Evolutionary conservation across 257 asterid genomes (phyloP), one percentile per base, ranked within the genome.

Genomic region (Scutellaria barbata): DNA sequence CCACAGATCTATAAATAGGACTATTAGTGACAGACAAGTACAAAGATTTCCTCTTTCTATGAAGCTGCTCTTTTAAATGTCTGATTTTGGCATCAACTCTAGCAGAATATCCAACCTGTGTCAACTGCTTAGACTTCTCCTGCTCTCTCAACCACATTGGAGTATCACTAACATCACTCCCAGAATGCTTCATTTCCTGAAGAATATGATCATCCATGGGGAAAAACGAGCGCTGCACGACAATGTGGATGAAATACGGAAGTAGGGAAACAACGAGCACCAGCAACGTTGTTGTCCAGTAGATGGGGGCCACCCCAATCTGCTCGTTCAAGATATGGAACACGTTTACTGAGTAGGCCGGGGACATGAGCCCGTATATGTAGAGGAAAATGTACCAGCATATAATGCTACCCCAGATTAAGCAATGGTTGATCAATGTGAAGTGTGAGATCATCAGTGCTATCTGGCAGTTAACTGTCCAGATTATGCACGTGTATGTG

Each of bases 401-500:
- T 0, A 75, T 52, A 18, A 86, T 84, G 81, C 95, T 88, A 3
- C 92, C 92, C 95, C 92, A 88, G 17, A 83, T 80, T 25, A 81
- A 71, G 65, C 75, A 42, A 73, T 86, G 95, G 66, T 78, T 79
- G 58, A 84, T 71, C 84, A 81, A 83, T 0, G 92, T 88, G 85
- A 86, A 86, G 62, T 88, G 85, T 3, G 81, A 71, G 69, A 77
- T 80, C 63, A 82, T 84, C 18, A 88, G 86, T 1, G 92, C 87
- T 1, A 88, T 84, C 62, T 88, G 95, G 77, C 90, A 84, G 52
- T 88, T 88, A 0, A 86, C 87, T 0, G 90, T 77, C 95, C 95
- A 86, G 72, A 86, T 85, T 20, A 86, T 63, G 80, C 87, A 83
- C 1, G 95, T 88, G 77, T 81, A 88, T 16, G 84, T 86, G 63